Evolutionary conservation across 2,329 filamentous ascomycete genomes (phyloP), one percentile per base, ranked within the genome.

Genomic region (Emergomyces pasteurianus): DNA sequence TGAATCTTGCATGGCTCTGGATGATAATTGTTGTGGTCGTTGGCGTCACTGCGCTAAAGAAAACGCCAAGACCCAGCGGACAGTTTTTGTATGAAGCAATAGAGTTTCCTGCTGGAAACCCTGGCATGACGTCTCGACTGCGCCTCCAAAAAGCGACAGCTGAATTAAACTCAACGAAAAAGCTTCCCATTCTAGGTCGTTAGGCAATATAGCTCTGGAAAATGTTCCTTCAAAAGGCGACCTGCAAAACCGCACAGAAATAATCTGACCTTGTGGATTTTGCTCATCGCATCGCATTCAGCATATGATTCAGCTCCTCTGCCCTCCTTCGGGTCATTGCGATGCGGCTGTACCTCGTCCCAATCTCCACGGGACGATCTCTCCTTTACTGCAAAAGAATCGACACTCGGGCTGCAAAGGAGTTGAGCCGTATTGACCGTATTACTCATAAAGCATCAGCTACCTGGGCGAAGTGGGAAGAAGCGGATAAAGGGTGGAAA

Each of bases 331-430:
- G 50, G 34, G 23, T 56, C 40, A 18, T 49, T 58, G 60, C 59
- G 43, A 97, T 99, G 94, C 89, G 91, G 73, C 83, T 99, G 75
- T 96, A 91, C 77, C 86, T 99, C 65, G 83, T 99, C 61, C 94
- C 94, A 64, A 87, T 99, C 69, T 95, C 92, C 62, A 95, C 91
- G 66, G 85, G 89, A 71, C 88, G 92, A 70, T 92, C 90, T 58
- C 84, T 99, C 64, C 85, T 99, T 69, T 97, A 96, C 79, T 95
- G 90, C 75, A 89, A 96, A 71, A 87, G 87, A 65, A 78, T 89
- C 64, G 81, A 85, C 69, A 75, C 79, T 58, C 78, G 83, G 55
- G 75, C 81, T 43, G 73, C 81, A 46, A 77, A 81, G 59, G 75
- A 79, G 70, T 80, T 81, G 23, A 80, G 80, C n/a, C 76, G 83